Evolutionary conservation across 352 stramenopile species (phyloP).

Genomic region (Pythium aphanidermatum): DNA sequence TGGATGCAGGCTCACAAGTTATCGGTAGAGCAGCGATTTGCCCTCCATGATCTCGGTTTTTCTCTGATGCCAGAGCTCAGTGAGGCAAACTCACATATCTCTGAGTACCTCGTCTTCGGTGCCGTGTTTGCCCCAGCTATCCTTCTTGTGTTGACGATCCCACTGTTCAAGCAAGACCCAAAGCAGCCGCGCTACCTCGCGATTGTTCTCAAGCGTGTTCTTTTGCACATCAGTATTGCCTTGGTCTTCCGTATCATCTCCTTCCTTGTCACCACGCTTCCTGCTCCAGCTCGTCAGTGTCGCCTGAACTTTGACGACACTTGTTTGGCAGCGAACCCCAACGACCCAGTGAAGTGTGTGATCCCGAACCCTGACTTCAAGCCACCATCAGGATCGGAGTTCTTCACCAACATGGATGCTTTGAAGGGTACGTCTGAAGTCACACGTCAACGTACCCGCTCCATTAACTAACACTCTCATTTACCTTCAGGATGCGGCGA

Average conservation of each 20-base stretch:
- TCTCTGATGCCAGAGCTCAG: slow-evolving; percentile 62
- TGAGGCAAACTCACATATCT: slow-evolving; percentile 35
- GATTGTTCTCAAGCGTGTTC: slow-evolving; percentile 74
- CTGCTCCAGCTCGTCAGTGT: slow-evolving; percentile 61
- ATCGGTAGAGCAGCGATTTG: slow-evolving; percentile 56
- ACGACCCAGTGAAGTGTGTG: slow-evolving; percentile 47
- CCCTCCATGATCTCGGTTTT: slow-evolving; percentile 74
- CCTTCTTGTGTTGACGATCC: slow-evolving; percentile 54
- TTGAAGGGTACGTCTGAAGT: slow-evolving; percentile 37
- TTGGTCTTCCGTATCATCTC: slow-evolving; percentile 67
- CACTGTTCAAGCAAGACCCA: slow-evolving; percentile 58
- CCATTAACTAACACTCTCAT: too few species aligned
- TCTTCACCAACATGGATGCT: slow-evolving; percentile 72
- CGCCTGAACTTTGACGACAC: slow-evolving; percentile 62
- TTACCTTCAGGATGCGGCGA: slow-evolving; percentile 62
- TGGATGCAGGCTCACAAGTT: slow-evolving; percentile 73
- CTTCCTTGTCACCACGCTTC: slow-evolving; percentile 74
- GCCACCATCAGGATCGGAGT: slow-evolving; percentile 34
- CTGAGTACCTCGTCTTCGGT: slow-evolving; percentile 77
- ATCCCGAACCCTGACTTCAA: slow-evolving; percentile 70
- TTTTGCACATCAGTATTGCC: slow-evolving; percentile 76
- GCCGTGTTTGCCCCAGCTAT: slow-evolving; percentile 68
- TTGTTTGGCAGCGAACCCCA: slow-evolving; percentile 47
- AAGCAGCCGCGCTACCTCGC: slow-evolving; percentile 64
- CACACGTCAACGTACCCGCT: too few species aligned